These are phyloP conservation scores for Orychophragmus violaceus DNA, from an alignment of 345 rosid genomes.

Conservation along the genomic window DNA sequence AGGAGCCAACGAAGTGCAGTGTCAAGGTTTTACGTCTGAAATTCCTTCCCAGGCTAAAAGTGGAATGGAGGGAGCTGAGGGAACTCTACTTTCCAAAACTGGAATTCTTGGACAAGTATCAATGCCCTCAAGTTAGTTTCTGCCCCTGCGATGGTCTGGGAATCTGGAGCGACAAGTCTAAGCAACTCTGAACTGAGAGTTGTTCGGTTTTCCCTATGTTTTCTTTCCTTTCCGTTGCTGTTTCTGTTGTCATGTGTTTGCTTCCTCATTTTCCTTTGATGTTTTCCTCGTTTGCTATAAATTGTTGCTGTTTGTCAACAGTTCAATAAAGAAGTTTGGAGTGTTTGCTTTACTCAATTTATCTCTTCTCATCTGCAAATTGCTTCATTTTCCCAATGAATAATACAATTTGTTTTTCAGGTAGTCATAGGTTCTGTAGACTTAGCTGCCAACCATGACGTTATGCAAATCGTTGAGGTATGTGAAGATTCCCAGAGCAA, in stretches of 20 bases:
- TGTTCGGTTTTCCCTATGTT: neutral
- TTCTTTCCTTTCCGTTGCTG: neutral
- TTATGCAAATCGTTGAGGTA: slow-evolving; percentile 97
- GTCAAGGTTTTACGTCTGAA: slow-evolving; percentile 28
- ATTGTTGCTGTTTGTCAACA: slow-evolving; percentile 17
- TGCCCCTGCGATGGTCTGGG: slow-evolving; percentile 29
- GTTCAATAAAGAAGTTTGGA: slow-evolving; percentile 11
- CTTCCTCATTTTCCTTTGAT: slow-evolving; percentile 3
- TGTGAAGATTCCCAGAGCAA: neutral
- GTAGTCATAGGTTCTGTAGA: slow-evolving; percentile 94
- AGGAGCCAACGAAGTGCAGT: neutral
- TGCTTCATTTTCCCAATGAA: neutral
- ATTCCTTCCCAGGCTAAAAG: slow-evolving; percentile 21
- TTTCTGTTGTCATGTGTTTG: neutral
- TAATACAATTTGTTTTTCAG: slow-evolving; percentile 40
- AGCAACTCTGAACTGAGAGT: neutral
- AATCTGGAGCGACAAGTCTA: slow-evolving; percentile 15
- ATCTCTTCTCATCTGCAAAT: neutral
- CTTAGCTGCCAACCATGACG: slow-evolving; percentile 98
- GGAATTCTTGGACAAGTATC: slow-evolving; percentile 16
- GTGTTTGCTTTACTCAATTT: slow-evolving; percentile 1
- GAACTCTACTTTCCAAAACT: slow-evolving; percentile 11
- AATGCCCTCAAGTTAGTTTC: slow-evolving; percentile 26
- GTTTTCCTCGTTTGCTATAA: slow-evolving; percentile 5
- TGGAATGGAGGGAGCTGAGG: slow-evolving; percentile 25